Evolutionary conservation across 2,329 filamentous ascomycete genomes (phyloP).

Genomic region (Colletotrichum sp.): DNA sequence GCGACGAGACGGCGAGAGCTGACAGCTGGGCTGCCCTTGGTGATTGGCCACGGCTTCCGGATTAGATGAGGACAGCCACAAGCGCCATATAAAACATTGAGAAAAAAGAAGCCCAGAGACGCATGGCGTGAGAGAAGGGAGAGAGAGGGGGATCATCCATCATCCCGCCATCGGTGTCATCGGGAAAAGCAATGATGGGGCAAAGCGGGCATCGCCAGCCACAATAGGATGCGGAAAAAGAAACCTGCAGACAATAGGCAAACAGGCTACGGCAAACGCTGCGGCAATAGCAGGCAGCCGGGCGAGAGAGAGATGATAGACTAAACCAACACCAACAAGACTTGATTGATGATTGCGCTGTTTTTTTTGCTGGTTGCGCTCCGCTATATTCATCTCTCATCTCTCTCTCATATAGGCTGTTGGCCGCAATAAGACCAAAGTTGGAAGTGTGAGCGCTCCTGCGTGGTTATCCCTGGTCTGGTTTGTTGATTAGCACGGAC

Average conservation of each 20-base stretch:
- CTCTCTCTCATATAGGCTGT: constrained; percentile 10
- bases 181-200: constrained; percentile 6
- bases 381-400: background rate
- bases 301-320: background rate
- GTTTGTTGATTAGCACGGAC: background rate
- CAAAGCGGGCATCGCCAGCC: background rate
- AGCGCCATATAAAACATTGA: constrained; percentile 1
- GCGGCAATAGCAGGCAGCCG: background rate
- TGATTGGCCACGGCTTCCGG: constrained; percentile 3
- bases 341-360: background rate
- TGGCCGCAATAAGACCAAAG: background rate
- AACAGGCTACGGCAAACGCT: background rate
- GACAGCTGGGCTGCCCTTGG: background rate
- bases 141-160: constrained; percentile 6
- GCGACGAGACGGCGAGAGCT: constrained; percentile 2
- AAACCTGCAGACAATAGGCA: background rate
- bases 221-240: constrained; percentile 2
- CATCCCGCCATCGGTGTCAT: background rate
- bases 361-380: background rate
- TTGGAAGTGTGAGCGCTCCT: background rate
- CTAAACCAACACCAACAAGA: background rate
- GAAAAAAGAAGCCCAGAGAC: constrained; percentile 7
- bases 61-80: constrained; percentile 14
- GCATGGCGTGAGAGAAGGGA: constrained; percentile 4
- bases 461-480: constrained; percentile 1